Evolutionary conservation across 2,329 filamentous ascomycete species (phyloP), one percentile per base, ranked within the genome.

Genomic region (Curvularia spicifera): DNA sequence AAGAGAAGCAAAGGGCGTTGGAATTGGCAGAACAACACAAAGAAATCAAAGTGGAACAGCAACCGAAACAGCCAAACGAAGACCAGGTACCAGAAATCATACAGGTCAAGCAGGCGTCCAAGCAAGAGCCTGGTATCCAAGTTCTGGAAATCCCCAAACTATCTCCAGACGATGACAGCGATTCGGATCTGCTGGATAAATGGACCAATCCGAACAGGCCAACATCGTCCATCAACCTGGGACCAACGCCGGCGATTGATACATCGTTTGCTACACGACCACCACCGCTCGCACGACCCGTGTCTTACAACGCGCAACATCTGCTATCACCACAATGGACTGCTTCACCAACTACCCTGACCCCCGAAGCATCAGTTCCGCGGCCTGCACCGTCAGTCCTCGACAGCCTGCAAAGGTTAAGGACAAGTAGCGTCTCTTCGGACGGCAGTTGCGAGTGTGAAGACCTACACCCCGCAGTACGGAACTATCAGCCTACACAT

Each of bases 251-350:
- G 10, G 57, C 59, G 33, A 50, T 65, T 29, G 54, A 67, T 33
- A 59, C 64, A 33, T 59, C 60, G 13, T 64, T 64, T 53, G 54
- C 60, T 46, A 68, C 59, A 53, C 59, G 51, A 52, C 65, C 59
- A 28, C 59, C 60, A 31, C 51, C 62, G 15, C 59, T 62, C 46
- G 56, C 63, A 52, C 66, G 65, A 13, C 66, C 68, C 5, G 37
- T 52, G 29, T 69, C 68, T 5, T 70, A 69, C 44, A 63, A 64
- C 15, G 42, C 60, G 31, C 64, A 65, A 45, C 67, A 70, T 44
- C 56, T 67, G 2, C 52, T 66, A 15, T 63, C 65, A 15, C 63
- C 68, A 45, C 61, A 70, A 53, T 70, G 68, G 68, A 61, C 64
- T 24, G 60, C 60, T 26, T 66, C 67, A 20, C 66, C 68, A 22